Base-by-base conservation (phyloP, 495 filamentous ascomycete species). In the Copromyces sp. region DNA sequence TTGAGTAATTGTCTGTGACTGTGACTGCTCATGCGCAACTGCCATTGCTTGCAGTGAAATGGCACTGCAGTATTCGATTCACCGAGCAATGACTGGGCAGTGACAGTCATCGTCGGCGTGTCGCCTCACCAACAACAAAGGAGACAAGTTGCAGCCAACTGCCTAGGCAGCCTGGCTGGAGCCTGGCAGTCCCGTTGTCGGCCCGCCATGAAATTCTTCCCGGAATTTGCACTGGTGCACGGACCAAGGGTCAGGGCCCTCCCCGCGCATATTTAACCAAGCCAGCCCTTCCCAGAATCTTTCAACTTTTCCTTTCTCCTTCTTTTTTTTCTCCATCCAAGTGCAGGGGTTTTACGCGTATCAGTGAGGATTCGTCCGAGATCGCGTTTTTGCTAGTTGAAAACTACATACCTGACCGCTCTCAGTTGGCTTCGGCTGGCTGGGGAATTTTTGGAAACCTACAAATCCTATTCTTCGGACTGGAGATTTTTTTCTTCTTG, bases 381-480 rank as follows among this genome's bases (percentile, higher is more conserved):
- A 81, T 82, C 83, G 80, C 78, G 79, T 86, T 85, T 86, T 86
- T 86, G 84, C 84, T 86, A 84, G 83, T 85, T 86, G 84, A 86
- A 86, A 86, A 86, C 83, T 86, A 86, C 79, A 86, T 75, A 76
- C 78, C 77, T 84, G 84, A 85, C 83, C 79, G 79, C 83, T 86
- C 82, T 77, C 65, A 73, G 72, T 76, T 75, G 78, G 77, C 74
- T 69, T 59, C 37, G 72, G 69, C 75, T 74, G 74, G 75, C 73
- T 77, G 69, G 77, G 78, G 78, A 80, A 80, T 78, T 80, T 80
- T 78, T 80, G 78, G 75, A 68, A 75, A 40, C 29, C 12, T 9
- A 61, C 53, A 61, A 40, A 61, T 61, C 29, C 53, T 9, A 9
- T 61, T 35, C 29, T 20, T 61, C 29, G 53, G 53, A 61, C 24